Percentiles rank a stretch among this genome's conserved stretches.
Evolutionary conservation across 345 rosid genomes (phyloP).

Genomic region (Erysimum cheiranthoides): DNA sequence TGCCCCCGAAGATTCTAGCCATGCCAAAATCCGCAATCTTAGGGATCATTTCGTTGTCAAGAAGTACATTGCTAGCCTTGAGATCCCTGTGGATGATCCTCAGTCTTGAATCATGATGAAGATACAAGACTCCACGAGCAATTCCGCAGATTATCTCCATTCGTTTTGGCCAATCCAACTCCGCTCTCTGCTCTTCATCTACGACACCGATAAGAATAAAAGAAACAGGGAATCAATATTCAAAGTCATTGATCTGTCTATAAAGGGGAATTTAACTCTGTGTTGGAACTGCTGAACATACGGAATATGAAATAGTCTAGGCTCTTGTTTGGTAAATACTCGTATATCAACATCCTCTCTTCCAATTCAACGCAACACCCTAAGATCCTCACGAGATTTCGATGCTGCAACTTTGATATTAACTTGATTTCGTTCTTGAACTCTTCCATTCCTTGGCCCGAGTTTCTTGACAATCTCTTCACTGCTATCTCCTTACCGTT

Average conservation of each 20-base stretch:
- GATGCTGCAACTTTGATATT: slow-evolving; percentile 69
- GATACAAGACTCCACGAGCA: slow-evolving; percentile 70
- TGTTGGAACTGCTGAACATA: slow-evolving; percentile 31
- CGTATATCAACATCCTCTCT: slow-evolving; percentile 68
- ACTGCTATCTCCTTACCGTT: slow-evolving; percentile 59
- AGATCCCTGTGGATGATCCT: slow-evolving; percentile 76
- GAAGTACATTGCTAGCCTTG: slow-evolving; percentile 62
- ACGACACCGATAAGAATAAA: neutral
- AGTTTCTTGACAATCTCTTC: slow-evolving; percentile 56
- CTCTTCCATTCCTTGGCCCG: slow-evolving; percentile 59
- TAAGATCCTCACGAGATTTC: slow-evolving; percentile 67
- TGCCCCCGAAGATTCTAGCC: slow-evolving; percentile 62
- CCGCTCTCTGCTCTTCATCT: slow-evolving; percentile 49
- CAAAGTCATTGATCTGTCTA: neutral
- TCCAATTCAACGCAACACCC: slow-evolving; percentile 63
- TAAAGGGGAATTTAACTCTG: neutral
- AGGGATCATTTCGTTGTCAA: slow-evolving; percentile 57
- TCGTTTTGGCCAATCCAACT: slow-evolving; percentile 62
- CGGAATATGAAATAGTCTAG: slow-evolving; percentile 61
- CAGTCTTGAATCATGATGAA: slow-evolving; percentile 72
- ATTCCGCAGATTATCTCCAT: slow-evolving; percentile 58
- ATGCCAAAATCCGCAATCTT: slow-evolving; percentile 72
- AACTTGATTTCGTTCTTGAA: slow-evolving; percentile 54
- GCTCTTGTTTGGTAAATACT: slow-evolving; percentile 67
- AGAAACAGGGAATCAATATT: neutral